Evolutionary conservation across 176 grass and related monocot genomes (phyloP).

Genomic region (Bolboschoenus planiculmis): DNA sequence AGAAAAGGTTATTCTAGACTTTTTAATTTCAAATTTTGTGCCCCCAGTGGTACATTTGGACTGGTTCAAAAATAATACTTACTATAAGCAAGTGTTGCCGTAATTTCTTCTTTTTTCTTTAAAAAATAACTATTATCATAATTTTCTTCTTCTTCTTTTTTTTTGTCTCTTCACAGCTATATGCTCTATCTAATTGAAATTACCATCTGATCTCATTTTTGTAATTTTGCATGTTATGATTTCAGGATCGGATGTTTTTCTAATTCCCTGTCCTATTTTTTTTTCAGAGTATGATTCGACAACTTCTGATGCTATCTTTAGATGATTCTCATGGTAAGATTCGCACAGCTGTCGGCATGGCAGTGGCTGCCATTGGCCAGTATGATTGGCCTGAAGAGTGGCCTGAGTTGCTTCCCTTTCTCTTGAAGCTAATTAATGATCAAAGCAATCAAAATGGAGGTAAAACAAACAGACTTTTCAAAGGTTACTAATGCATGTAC

Average conservation of each 20-base stretch:
- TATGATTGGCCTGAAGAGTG: conserved; percentile 96
- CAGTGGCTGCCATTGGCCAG: conserved; percentile 77
- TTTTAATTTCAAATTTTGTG: not conserved
- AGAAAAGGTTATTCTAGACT: conserved; percentile 56
- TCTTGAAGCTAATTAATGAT: conserved; percentile 76
- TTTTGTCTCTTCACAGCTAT: not conserved
- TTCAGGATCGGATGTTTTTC: not conserved
- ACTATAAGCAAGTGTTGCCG: not conserved
- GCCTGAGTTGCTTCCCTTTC: conserved; percentile 81
- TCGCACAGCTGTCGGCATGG: conserved; percentile 85
- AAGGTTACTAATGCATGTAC: not conserved
- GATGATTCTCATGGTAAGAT: conserved; percentile 87
- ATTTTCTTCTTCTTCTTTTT: conserved; percentile 15
- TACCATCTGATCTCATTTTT: not conserved
- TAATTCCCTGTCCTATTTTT: not conserved
- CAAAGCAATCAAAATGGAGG: conserved; percentile 73
- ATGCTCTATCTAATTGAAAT: not conserved
- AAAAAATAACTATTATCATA: not conserved
- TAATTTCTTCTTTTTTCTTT: not conserved
- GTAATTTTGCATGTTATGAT: not conserved
- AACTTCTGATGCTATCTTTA: conserved; percentile 71
- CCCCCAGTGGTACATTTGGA: not conserved
- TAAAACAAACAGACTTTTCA: conserved; percentile 26
- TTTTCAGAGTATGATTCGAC: conserved; percentile 57
- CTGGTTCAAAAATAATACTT: not conserved